Conservation (phyloP, 2,329 filamentous ascomycete genomes). For the Boeremia lycopersici region DNA sequence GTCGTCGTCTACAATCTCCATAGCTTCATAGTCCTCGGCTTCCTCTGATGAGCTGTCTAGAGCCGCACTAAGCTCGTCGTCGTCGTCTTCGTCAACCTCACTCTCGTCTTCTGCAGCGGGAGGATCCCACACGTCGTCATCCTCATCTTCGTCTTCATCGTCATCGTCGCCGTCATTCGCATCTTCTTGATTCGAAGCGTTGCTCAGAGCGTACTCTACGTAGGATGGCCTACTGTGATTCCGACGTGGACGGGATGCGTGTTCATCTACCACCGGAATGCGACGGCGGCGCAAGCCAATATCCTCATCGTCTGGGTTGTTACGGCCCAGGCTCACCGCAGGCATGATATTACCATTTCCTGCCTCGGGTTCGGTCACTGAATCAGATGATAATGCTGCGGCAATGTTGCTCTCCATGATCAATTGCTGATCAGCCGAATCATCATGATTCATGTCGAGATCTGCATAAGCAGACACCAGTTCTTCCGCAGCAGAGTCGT, state of each 20-base stretch:
- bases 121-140: constrained; percentile 10
- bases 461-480: background rate
- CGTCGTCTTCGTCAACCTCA: constrained; percentile 10
- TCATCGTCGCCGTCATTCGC: background rate
- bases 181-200: constrained; percentile 6
- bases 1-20: background rate
- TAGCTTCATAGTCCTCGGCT: background rate
- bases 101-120: background rate
- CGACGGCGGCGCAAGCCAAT: background rate
- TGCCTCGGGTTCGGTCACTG: background rate
- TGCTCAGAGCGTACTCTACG: constrained; percentile 7
- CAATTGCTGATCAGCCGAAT: background rate
- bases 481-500: constrained; percentile 3
- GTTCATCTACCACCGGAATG: background rate
- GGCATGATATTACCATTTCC: background rate
- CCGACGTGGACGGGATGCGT: constrained; percentile 15
- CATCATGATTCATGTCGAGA: background rate
- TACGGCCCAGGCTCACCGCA: background rate
- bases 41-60: background rate
- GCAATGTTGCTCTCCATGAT: background rate
- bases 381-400: background rate
- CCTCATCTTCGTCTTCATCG: background rate
- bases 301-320: background rate
- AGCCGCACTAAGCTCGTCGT: constrained; percentile 2
- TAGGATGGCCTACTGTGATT: constrained; percentile 20